Base-by-base conservation (phyloP, 2,329 filamentous ascomycete genomes). In the Microdochium bolleyi region DNA sequence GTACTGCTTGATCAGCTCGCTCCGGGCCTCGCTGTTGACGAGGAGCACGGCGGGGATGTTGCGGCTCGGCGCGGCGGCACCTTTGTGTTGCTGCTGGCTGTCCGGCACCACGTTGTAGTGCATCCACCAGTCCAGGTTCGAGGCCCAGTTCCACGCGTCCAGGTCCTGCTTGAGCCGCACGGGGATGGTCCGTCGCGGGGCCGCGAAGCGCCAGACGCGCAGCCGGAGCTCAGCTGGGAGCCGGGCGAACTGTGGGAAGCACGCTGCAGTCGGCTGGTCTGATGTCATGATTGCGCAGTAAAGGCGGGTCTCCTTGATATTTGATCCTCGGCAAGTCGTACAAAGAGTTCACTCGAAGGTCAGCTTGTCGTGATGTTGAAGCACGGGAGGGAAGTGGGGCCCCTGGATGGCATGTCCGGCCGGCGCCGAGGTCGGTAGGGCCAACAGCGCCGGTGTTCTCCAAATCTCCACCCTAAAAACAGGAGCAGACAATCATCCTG, bases 41-140 rank as follows among this genome's bases (percentile, higher is more conserved):
- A 30, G 37, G 3, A 50, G 24, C 7, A 48, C 49, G 16, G 34
- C 30, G 2, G 52, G 52, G 24, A 53, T 46, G 5, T 30, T 30
- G 44, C 3, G 19, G 16, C 3, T 24, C 13, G 3, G 9, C 16
- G 14, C n/a, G 5, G 27, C 27, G 5, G 27, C 27, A 30, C 5
- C 27, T 5, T 30, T 11, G 11, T 21, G 19, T 7, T 24, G 41
- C 16, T 22, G 41, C 41, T 21, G 11, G 24, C 37, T 24, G 19
- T 53, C 52, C 13, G 37, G 34, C 19, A 24, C 52, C n/a, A 53
- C 25, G 2, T 48, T n/a, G 37, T 50, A 53, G 21, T 53, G 48
- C 37, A 53, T 27, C 52, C 52, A 53, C 52, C 52, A 53, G 25
- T 53, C 52, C 4, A 41, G 34, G n/a, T 49, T 38, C 13, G 52